phyloP scores from a whole-genome alignment of 2,329 filamentous ascomycete genomes.

The Colletotrichum australisinense region DNA sequence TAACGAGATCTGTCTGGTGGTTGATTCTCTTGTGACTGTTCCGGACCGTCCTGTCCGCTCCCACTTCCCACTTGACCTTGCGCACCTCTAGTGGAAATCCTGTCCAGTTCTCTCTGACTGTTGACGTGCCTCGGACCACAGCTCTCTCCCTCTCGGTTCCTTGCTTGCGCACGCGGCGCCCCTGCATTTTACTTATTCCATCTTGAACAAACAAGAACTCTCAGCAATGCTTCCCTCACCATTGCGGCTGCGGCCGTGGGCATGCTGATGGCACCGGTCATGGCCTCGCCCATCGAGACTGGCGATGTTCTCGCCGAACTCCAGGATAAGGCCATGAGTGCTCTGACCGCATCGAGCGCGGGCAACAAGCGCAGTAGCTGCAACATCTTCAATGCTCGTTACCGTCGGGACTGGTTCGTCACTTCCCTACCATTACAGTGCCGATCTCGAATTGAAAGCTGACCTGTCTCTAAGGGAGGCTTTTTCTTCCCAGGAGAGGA shows the following conservation, averaged over 20 bases:
- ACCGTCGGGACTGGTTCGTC: slow-evolving; percentile 32
- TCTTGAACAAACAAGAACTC: not conserved
- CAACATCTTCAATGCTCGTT: slow-evolving; percentile 30
- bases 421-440: not conserved
- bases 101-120: not conserved
- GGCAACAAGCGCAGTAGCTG: slow-evolving; percentile 22
- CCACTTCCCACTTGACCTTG: not conserved
- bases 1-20: not conserved
- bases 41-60: not conserved
- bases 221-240: slow-evolving; percentile 11
- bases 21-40: not conserved
- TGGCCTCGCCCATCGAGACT: slow-evolving; percentile 8
- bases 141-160: not conserved
- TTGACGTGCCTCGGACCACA: not conserved
- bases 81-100: not conserved
- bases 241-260: slow-evolving; percentile 14
- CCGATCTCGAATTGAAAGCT: not conserved
- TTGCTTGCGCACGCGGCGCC: not conserved
- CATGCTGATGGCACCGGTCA: not conserved
- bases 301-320: slow-evolving; percentile 18
- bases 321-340: slow-evolving; percentile 4
- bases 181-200: not conserved
- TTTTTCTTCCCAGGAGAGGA: slow-evolving; percentile 37
- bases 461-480: slow-evolving; percentile 35
- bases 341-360: not conserved